A percentile compares a stretch with the other conserved stretches of the same genome.
Evolutionary conservation across 192 early-diverging fungal genomes (phyloP).

Genomic region (Coemansia sp.): DNA sequence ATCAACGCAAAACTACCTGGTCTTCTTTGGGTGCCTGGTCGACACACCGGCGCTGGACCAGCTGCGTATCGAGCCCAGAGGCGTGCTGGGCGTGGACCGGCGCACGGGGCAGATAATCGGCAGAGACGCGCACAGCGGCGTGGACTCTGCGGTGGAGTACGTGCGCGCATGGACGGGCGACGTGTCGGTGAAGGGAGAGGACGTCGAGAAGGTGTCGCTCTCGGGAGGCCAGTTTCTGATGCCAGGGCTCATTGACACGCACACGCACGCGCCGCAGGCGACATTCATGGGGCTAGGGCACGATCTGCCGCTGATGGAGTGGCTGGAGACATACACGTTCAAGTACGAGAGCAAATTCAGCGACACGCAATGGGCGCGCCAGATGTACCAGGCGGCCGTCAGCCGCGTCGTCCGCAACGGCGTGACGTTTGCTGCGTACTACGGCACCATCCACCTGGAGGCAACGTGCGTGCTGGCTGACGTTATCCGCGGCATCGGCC

Average conservation of each 20-base stretch:
- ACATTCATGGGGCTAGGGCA: constrained; percentile 85
- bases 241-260: constrained; percentile 92
- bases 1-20: constrained; percentile 13
- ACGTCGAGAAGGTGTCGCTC: constrained; percentile 31
- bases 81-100: constrained; percentile 66
- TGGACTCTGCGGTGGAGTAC: constrained; percentile 26
- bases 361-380: constrained; percentile 64
- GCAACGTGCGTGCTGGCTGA: constrained; percentile 72
- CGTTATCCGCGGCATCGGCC: constrained; percentile 72
- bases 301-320: constrained; percentile 85
- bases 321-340: constrained; percentile 91
- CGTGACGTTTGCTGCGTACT: constrained; percentile 91
- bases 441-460: constrained; percentile 84
- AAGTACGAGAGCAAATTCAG: constrained; percentile 77
- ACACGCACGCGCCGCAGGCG: constrained; percentile 93
- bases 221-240: constrained; percentile 70
- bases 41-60: constrained; percentile 64
- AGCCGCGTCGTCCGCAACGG: constrained; percentile 72
- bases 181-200: neutral
- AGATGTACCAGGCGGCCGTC: constrained; percentile 70
- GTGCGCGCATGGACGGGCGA: constrained; percentile 30
- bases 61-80: constrained; percentile 67
- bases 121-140: constrained; percentile 13
- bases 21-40: constrained; percentile 66
- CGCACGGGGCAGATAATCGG: constrained; percentile 67